Evolutionary conservation across 768 basidiomycete genomes (phyloP), one percentile per base, ranked within the genome.

Genomic region (Dioszegia crocea): DNA sequence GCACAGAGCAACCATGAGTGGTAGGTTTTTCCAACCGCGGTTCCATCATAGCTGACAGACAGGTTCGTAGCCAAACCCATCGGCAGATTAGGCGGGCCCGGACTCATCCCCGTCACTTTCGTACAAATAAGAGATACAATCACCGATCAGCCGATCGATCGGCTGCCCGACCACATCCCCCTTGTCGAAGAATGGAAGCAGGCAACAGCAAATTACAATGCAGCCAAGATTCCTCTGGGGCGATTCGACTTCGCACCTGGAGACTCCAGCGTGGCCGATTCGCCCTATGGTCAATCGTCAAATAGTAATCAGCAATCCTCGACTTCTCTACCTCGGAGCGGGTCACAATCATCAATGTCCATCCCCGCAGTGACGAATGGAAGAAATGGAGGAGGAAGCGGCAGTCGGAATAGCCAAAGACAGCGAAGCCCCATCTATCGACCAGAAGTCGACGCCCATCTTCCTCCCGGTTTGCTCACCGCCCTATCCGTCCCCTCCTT

Each of bases 1-100:
- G 96, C 96, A 0, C 96, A 98, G 77, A 97, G 93, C n/a, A 99
- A 98, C 73, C 90, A 91, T 64, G 96, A 99, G 77, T 99, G 96
- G 96, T 78, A 33, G 51, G 77, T 43, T 3, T 19, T 47, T 11
- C 27, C 24, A 24, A 12, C 19, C 26, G 1, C 17, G 36, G 11
- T 16, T 3, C 16, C 16, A 10, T 41, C 33, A 1, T 6, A 14
- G 41, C 59, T 56, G 44, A 56, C 60, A 21, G 5, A 11, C 63
- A 78, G 77, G 77, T 98, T 97, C 77, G 96, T 99, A 47, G 96
- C 96, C 26, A 99, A 99, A 78, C 91, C 94, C 12, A 99, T 99
- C 69, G 91, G 92, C 39, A 83, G 85, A 56, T 84, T 99, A 19
- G 94, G 96, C 29, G 87, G 93, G 54, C 96, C 96, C 0, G 96